Conservation (phyloP, 108 stramenopile genomes). For the Fragilariopsis cylindrus region DNA sequence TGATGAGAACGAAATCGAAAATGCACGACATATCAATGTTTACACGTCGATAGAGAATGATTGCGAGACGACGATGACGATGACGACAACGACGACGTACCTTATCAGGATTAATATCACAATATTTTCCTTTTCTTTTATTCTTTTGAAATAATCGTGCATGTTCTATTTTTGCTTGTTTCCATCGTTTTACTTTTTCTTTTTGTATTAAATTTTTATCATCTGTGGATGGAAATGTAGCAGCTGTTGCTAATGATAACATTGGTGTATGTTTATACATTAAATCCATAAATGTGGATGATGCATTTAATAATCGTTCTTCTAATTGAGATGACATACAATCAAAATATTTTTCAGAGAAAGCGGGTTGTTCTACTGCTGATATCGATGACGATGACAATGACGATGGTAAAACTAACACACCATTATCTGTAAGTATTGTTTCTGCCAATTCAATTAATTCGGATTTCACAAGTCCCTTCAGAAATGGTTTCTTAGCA, state of each 20-base stretch:
- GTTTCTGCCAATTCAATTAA: too few species aligned
- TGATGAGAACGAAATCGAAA: not conserved
- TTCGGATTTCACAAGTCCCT: too few species aligned
- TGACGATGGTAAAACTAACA: too few species aligned
- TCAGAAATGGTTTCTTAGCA: too few species aligned
- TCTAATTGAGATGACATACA: constrained; percentile 3
- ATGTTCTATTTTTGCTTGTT: not conserved
- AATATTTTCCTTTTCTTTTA: constrained; percentile 14
- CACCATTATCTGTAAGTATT: too few species aligned
- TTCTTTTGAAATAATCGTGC: constrained; percentile 4
- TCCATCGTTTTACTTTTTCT: constrained; percentile 9
- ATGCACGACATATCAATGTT: not conserved
- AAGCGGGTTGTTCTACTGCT: not conserved
- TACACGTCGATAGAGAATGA: not conserved
- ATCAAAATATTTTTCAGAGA: constrained; percentile 3
- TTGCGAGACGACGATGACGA: not conserved
- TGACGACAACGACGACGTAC: not conserved
- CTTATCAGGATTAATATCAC: constrained; percentile 4
- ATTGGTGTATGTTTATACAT: constrained; percentile 15
- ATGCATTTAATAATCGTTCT: constrained; percentile 6
- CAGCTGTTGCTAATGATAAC: constrained; percentile 7
- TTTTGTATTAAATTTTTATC: not conserved
- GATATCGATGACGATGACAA: too few species aligned
- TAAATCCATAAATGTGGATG: not conserved
- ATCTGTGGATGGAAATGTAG: not conserved